Base-by-base conservation (phyloP, 2,329 filamentous ascomycete genomes). In the Coniochaeta hoffmannii region DNA sequence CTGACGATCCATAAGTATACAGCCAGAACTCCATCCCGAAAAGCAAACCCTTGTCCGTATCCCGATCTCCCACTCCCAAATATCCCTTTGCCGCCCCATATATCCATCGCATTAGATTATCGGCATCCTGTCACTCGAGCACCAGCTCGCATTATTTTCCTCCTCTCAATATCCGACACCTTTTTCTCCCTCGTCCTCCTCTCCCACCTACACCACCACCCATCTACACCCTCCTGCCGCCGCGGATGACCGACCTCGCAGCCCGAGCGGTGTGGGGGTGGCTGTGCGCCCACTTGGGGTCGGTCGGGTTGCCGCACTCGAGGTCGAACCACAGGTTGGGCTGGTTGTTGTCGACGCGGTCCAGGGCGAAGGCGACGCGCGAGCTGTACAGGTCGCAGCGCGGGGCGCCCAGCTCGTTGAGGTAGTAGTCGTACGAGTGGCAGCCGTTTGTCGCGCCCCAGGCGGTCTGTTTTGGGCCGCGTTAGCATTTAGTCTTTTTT, bases 331-430 rank as follows among this genome's bases (percentile, higher is more conserved):
- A 73, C 44, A 57, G 56, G 44, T 67, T 64, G 19, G 64, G 58
- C 59, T 66, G 61, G 31, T 62, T 55, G 32, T 61, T 57, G 59
- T 69, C 64, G 36, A 72, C 61, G 22, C 64, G 58, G 17, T 57
- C 59, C 35, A 72, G 56, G 31, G 64, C 64, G 41, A 58, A 64
- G 28, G 66, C 63, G 22, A 71, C 67, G 28, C 61, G 53, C 56
- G 63, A 63, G 56, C 68, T 67, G 58, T 72, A 72, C 54, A 73
- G 64, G 53, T 67, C 65, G 61, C 71, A 73, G 55, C 68, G 65
- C 17, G 69, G 63, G 17, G 62, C 62, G 44, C 65, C 65, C 35
- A 65, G 58, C 19, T 63, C 62, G 54, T 65, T 59, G 53, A 61
- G 58, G 60, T 70, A 68, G 63, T 67, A 73, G 55, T 69, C 66